A percentile compares a stretch with the other conserved stretches of the same genome.
phyloP scores from a whole-genome alignment of 176 grass and related monocot species.

The Tillandsia fasciculata region DNA sequence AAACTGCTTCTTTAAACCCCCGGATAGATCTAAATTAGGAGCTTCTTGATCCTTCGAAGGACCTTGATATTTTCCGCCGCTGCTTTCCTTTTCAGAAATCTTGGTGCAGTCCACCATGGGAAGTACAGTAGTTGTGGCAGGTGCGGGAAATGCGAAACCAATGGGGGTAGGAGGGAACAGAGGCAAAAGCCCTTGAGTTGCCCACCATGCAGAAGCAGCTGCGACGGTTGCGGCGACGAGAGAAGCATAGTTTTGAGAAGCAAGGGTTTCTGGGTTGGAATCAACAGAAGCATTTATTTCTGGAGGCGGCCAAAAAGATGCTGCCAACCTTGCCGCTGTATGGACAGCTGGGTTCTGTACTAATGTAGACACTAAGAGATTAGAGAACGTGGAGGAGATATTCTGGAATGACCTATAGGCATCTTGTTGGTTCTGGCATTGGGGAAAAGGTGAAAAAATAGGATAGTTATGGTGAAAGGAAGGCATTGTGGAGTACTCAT shows the following conservation, averaged over 20 bases:
- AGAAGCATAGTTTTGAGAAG: slow-evolving; percentile 52
- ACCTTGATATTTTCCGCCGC: slow-evolving; percentile 22
- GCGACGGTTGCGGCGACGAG: slow-evolving; percentile 70
- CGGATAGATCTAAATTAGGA: slow-evolving; percentile 20
- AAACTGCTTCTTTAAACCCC: slow-evolving; percentile 15
- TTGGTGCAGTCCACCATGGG: slow-evolving; percentile 20
- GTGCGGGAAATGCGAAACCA: slow-evolving; percentile 39
- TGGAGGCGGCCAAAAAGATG: slow-evolving; percentile 67
- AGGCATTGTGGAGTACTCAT: slow-evolving; percentile 20
- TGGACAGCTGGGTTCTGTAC: slow-evolving; percentile 74
- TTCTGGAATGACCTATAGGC: slow-evolving; percentile 50
- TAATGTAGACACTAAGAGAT: slow-evolving; percentile 67
- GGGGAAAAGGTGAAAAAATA: slow-evolving; percentile 34
- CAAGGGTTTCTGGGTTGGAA: slow-evolving; percentile 34
- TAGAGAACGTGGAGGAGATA: slow-evolving; percentile 66
- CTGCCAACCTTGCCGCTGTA: slow-evolving; percentile 66
- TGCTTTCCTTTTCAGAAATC: slow-evolving; percentile 24
- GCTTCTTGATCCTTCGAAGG: slow-evolving; percentile 25
- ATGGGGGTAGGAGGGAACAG: slow-evolving; percentile 20
- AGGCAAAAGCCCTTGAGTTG: slow-evolving; percentile 82
- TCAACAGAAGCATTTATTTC: slow-evolving; percentile 24
- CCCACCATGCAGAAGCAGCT: slow-evolving; percentile 95
- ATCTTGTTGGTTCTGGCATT: slow-evolving; percentile 56
- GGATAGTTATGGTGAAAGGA: slow-evolving; percentile 41
- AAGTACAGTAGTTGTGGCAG: slow-evolving; percentile 22